Evolutionary conservation across 1,139 yeast species (phyloP).

Genomic region (Lodderomyces margitis): DNA sequence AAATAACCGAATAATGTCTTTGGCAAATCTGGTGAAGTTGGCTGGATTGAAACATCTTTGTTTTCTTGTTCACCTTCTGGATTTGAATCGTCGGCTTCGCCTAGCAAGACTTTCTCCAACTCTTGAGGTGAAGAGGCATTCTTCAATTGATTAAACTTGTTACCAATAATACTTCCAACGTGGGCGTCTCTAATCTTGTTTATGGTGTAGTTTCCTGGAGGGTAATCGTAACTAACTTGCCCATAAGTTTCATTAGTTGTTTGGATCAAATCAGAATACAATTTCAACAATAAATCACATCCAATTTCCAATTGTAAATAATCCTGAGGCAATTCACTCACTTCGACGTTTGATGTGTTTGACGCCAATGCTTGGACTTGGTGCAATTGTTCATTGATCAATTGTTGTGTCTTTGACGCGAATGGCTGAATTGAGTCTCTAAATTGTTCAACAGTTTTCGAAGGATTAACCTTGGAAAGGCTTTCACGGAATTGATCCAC

Average conservation of each 20-base stretch:
- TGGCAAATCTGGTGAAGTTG: slow-evolving; percentile 35
- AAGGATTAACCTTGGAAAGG: slow-evolving; percentile 39
- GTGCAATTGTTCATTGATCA: slow-evolving; percentile 38
- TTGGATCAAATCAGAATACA: slow-evolving; percentile 57
- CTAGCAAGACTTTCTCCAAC: slow-evolving; percentile 52
- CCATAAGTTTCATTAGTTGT: slow-evolving; percentile 61
- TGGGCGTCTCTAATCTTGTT: slow-evolving; percentile 54
- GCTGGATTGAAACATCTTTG: slow-evolving; percentile 23
- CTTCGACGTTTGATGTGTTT: slow-evolving; percentile 31
- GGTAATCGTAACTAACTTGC: slow-evolving; percentile 69
- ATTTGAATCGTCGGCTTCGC: slow-evolving; percentile 16
- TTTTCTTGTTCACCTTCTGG: slow-evolving; percentile 4
- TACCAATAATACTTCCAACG: slow-evolving; percentile 55
- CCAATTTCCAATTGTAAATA: slow-evolving; percentile 64
- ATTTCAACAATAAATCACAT: slow-evolving; percentile 59
- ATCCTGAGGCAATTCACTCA: slow-evolving; percentile 70
- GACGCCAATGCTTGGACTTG: slow-evolving; percentile 45
- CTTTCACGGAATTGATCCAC: slow-evolving; percentile 41
- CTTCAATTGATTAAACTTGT: slow-evolving; percentile 56
- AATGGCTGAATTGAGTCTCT: slow-evolving; percentile 44
- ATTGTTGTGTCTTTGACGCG: slow-evolving; percentile 39
- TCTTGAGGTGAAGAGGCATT: slow-evolving; percentile 64
- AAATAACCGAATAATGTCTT: slow-evolving; percentile 48
- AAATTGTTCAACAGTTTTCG: slow-evolving; percentile 40
- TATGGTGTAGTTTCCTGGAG: slow-evolving; percentile 58